These are phyloP conservation scores for Trifolium pratense DNA, from an alignment of 306 rosid species.

Conservation along the genomic window DNA sequence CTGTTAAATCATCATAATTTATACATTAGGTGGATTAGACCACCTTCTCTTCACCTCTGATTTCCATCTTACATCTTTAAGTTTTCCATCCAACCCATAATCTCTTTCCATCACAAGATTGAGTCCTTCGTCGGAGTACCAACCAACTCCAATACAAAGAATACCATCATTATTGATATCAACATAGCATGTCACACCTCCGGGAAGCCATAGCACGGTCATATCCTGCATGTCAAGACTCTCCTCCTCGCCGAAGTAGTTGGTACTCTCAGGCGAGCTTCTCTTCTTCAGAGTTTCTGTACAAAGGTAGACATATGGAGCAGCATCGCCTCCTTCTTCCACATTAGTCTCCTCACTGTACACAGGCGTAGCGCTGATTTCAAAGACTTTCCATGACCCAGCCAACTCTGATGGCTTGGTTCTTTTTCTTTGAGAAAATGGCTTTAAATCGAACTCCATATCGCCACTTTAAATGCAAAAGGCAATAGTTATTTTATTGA, in stretches of 20 bases:
- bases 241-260: conserved; percentile 85
- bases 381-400: conserved; percentile 94
- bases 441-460: conserved; percentile 60
- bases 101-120: conserved; percentile 97
- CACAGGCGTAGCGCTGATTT: conserved; percentile 81
- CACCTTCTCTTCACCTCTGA: conserved; percentile 85
- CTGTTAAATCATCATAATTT: conserved; percentile 38
- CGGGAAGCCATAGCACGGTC: conserved; percentile 89
- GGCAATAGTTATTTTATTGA: conserved; percentile 18
- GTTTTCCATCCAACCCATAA: conserved; percentile 89
- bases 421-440: conserved; percentile 79
- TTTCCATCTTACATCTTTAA: conserved; percentile 79
- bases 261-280: conserved; percentile 59
- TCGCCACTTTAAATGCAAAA: conserved; percentile 52
- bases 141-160: conserved; percentile 92
- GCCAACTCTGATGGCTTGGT: conserved; percentile 67
- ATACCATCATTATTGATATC: conserved; percentile 76
- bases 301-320: conserved; percentile 71
- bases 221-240: conserved; percentile 73
- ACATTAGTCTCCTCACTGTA: conserved; percentile 50
- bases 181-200: conserved; percentile 82
- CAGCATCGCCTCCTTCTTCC: conserved; percentile 46
- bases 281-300: conserved; percentile 77
- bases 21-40: conserved; percentile 59
- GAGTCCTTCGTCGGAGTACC: conserved; percentile 96